Evolutionary conservation across 495 filamentous ascomycete species (phyloP).

Genomic region (Rhypophila decipiens): DNA sequence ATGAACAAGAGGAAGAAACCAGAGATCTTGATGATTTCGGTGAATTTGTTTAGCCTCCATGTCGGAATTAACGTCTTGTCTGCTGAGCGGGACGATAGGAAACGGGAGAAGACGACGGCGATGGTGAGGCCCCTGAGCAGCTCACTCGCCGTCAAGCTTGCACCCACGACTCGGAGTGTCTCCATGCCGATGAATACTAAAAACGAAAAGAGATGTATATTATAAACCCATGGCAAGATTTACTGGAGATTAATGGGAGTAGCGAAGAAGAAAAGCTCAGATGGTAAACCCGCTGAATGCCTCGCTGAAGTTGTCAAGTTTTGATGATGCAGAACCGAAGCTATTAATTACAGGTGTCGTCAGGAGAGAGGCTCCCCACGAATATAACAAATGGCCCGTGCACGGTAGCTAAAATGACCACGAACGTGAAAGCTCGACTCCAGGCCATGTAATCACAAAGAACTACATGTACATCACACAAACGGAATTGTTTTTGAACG

Average conservation of each 20-base stretch:
- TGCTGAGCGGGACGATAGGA: not conserved
- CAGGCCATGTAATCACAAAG: no score
- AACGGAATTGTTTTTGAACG: no score
- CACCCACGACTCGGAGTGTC: constrained; percentile 1
- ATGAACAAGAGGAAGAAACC: constrained; percentile 14
- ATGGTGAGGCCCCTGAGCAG: constrained; percentile 8
- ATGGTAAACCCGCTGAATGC: no score
- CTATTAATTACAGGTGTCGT: not conserved
- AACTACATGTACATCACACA: no score
- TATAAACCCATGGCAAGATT: not conserved
- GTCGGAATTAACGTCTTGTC: not conserved
- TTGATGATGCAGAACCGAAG: not conserved
- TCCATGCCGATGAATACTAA: constrained; percentile 19
- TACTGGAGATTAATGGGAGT: not conserved
- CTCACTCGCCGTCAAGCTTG: constrained; percentile 6
- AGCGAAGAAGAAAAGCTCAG: not conserved
- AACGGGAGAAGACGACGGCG: constrained; percentile 5
- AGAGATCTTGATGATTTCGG: not conserved
- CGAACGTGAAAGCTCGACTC: no score
- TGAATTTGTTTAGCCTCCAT: not conserved
- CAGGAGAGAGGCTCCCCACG: not conserved
- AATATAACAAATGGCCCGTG: not conserved
- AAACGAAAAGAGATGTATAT: no score
- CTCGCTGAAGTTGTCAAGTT: not conserved
- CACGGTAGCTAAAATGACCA: not conserved